Conservation (phyloP, 345 rosid genomes). For the Barbarea vulgaris region DNA sequence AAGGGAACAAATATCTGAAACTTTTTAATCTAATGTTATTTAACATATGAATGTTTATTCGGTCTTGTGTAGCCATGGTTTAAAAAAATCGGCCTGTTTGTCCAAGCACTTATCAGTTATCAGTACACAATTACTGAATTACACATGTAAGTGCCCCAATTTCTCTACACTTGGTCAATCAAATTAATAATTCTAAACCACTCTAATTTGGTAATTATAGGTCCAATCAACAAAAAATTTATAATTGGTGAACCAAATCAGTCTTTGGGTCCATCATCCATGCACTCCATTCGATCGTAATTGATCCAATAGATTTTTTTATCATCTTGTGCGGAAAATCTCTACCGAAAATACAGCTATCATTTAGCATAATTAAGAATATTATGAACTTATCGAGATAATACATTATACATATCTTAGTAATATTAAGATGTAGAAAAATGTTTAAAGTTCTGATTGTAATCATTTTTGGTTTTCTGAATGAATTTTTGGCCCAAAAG, state of each 20-base stretch:
- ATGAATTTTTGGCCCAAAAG: neutral
- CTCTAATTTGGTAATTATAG: neutral
- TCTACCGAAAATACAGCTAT: neutral
- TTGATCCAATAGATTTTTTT: neutral
- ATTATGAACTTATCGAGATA: neutral
- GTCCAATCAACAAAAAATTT: neutral
- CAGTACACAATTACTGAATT: no score
- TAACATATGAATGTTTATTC: neutral
- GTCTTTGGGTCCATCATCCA: neutral
- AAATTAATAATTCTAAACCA: neutral
- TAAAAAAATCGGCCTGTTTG: neutral
- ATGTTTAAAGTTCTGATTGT: neutral
- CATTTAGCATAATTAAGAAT: neutral
- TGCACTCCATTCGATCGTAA: neutral
- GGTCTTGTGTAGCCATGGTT: no score
- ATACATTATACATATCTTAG: neutral
- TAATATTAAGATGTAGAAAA: neutral
- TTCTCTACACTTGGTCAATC: neutral
- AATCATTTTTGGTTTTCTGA: no score
- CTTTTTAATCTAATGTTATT: neutral
- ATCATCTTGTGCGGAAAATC: neutral
- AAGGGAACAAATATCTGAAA: no score
- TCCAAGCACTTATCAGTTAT: no score
- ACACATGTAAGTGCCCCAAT: neutral
- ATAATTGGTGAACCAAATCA: neutral